Percentiles rank a stretch among this genome's conserved stretches.
Evolutionary conservation across 805 yeast species (phyloP).

Genomic region (Nakazawaea molendinolei): DNA sequence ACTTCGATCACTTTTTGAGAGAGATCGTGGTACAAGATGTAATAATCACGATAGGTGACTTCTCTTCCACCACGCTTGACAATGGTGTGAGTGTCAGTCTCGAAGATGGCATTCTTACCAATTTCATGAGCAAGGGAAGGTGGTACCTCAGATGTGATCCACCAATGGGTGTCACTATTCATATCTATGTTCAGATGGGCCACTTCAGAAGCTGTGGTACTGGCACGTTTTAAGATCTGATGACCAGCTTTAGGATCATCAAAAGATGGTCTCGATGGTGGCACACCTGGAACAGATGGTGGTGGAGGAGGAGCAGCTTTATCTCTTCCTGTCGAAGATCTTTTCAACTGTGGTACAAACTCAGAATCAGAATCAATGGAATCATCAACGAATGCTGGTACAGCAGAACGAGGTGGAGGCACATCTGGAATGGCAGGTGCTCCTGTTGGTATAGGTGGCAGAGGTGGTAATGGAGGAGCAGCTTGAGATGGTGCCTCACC

Average conservation of each 20-base stretch:
- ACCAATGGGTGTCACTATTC: constrained; percentile 46
- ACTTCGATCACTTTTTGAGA: constrained; percentile 59
- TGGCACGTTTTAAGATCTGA: not conserved
- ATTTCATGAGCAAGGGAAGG: constrained; percentile 33
- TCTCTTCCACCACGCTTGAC: constrained; percentile 50
- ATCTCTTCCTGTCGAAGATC: constrained; percentile 10
- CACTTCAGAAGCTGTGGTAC: constrained; percentile 3
- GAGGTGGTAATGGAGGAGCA: constrained; percentile 15
- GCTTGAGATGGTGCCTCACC: constrained; percentile 12
- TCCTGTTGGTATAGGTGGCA: constrained; percentile 12
- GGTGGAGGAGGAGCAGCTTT: constrained; percentile 12
- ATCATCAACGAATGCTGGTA: too few relatives aligned
- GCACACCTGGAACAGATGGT: constrained; percentile 1
- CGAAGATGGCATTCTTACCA: constrained; percentile 49
- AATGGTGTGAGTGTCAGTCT: constrained; percentile 53
- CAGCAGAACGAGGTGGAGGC: constrained; percentile 14
- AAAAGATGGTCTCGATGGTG: not conserved
- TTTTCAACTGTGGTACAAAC: not conserved
- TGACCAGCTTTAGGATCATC: not conserved
- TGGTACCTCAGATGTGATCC: constrained; percentile 58
- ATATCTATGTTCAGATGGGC: constrained; percentile 1
- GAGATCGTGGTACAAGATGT: constrained; percentile 66
- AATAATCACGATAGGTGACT: constrained; percentile 53
- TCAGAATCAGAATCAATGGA: too few relatives aligned
- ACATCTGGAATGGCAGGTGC: constrained; percentile 13